Base-by-base conservation (phyloP, 495 filamentous ascomycete species). In the Penicillium steckii region DNA sequence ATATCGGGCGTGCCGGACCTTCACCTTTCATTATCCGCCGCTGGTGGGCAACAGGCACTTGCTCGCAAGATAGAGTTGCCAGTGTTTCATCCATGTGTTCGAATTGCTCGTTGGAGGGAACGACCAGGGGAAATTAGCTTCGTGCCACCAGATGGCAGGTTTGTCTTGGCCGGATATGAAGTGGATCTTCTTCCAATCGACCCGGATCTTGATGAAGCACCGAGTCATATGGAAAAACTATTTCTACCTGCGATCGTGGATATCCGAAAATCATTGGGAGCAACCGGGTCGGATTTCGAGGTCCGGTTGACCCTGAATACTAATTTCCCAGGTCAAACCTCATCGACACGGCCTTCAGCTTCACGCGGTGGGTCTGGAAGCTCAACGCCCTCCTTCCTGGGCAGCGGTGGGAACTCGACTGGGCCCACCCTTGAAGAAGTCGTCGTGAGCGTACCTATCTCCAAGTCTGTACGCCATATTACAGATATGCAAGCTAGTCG, bases 71-170 rank as follows among this genome's bases (percentile, higher is more conserved):
- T 97, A 48, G 85, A 91, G 50, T 71, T 96, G n/a, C 93, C 93
- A 0, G 91, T 96, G 0, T 99, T 99, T 63, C 94, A 99, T 62
- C 94, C 94, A 1, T 97, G 91, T 65, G 94, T 99, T 8, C 79
- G 95, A 15, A 71, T 97, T 17, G 85, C 84, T 17, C 75, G 83
- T 30, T 99, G 94, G 94, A 81, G 85, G 48, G 90, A 95, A 50
- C 80, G 80, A 30, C 91, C 94, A 0, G 94, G 94, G 1, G 87
- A 95, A 56, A 78, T 99, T 15, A 93, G 88, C 66, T 99, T 97
- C 64, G 82, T 99, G 17, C 94, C 94, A 8, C 94, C 94, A 1
- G 94, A 99, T 65, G 94, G 94, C 17, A 80, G 89, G n/a, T 98
- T 97, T 64, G 88, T 94, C 10, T 79, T 98, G 8, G 91, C 90